Evolutionary conservation across 768 basidiomycete species (phyloP).

Genomic region (Suillus plorans): DNA sequence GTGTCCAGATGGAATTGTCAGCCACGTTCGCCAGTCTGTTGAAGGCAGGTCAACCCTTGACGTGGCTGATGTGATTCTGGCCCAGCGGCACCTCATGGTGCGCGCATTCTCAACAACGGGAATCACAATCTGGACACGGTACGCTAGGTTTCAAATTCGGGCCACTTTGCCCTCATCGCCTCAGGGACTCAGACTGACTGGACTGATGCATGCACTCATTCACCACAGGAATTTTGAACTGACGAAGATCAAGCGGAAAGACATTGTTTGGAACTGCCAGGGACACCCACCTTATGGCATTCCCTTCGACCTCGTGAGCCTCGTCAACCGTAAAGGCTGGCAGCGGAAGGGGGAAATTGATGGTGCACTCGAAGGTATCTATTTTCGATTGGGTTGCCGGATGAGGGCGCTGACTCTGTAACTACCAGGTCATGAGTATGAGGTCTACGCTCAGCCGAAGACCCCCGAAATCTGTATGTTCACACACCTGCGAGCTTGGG

Average conservation of each 20-base stretch:
- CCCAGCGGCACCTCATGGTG: not conserved
- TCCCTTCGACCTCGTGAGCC: constrained; percentile 18
- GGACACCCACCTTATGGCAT: constrained; percentile 13
- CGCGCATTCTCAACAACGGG: not conserved
- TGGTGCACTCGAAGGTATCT: too few relatives aligned
- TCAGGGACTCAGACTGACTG: too few relatives aligned
- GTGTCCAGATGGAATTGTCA: too few relatives aligned
- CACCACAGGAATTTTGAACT: constrained; percentile 30
- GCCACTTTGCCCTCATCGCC: too few relatives aligned
- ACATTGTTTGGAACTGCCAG: constrained; percentile 18
- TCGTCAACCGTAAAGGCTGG: constrained; percentile 21
- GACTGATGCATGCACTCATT: too few relatives aligned
- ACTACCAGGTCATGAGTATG: not conserved
- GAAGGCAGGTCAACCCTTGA: not conserved
- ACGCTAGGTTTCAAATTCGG: too few relatives aligned
- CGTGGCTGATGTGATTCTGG: not conserved
- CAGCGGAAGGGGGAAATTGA: constrained; percentile 23
- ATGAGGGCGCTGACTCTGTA: too few relatives aligned
- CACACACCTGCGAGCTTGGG: constrained; percentile 28
- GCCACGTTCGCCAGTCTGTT: too few relatives aligned
- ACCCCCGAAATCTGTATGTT: constrained; percentile 33
- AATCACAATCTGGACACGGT: not conserved
- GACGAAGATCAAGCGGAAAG: constrained; percentile 20
- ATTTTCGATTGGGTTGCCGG: too few relatives aligned
- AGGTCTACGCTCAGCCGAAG: constrained; percentile 18